Evolutionary conservation across 139 green algal genomes (phyloP).

Genomic region (Nannochloris sp.): DNA sequence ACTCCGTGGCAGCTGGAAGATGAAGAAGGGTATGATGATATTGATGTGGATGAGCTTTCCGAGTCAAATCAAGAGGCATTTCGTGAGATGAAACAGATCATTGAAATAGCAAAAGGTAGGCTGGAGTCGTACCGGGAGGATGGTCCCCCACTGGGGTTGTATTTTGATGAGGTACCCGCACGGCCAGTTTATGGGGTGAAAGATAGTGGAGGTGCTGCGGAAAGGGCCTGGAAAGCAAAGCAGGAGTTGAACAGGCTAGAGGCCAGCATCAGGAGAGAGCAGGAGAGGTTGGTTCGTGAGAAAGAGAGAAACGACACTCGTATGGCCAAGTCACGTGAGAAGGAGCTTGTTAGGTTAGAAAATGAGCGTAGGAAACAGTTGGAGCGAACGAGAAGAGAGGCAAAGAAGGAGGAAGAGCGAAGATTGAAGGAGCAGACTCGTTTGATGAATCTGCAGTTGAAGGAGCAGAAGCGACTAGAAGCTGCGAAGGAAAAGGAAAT

Average conservation of each 20-base stretch:
- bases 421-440: conserved; percentile 25
- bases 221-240: conserved; percentile 9
- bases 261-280: conserved; percentile 13
- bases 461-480: conserved; percentile 29
- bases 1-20: not conserved
- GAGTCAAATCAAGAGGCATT: conserved; percentile 1
- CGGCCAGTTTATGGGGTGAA: not conserved
- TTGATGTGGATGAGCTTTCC: conserved; percentile 4
- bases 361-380: conserved; percentile 27
- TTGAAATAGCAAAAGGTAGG: conserved; percentile 38
- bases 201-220: not conserved
- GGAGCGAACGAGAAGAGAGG: conserved; percentile 19
- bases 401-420: conserved; percentile 35
- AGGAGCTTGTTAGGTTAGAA: conserved; percentile 36
- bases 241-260: conserved; percentile 22
- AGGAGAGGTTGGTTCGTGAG: conserved; percentile 21
- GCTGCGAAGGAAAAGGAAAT: conserved; percentile 22
- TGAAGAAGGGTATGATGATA: conserved; percentile 5
- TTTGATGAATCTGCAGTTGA: conserved; percentile 21
- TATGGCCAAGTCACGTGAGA: conserved; percentile 29
- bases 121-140: conserved; percentile 50
- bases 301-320: conserved; percentile 22
- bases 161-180: conserved; percentile 41
- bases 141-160: conserved; percentile 52
- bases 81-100: conserved; percentile 22